Evolutionary conservation across 139 green algal genomes (phyloP).

Genomic region (Chlorella ohadii): DNA sequence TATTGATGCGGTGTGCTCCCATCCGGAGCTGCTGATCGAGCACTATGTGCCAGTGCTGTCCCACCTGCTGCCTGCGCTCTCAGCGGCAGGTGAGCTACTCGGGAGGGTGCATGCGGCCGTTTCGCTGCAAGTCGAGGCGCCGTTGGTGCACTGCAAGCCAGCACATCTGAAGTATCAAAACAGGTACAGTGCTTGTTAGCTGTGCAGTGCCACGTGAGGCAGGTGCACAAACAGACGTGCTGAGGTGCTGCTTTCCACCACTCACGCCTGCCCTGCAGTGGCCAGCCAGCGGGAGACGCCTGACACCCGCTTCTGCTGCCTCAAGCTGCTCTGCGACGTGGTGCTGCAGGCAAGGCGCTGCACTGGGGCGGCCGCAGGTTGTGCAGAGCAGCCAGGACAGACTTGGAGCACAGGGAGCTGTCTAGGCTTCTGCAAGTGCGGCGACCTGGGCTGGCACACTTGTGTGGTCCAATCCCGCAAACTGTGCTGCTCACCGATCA

Average conservation of each 20-base stretch:
- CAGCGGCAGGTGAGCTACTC: constrained; percentile 43
- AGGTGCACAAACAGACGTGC: too few species aligned
- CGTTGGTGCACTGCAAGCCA: too few species aligned
- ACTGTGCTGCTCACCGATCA: too few species aligned
- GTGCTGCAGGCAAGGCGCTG: constrained; percentile 30
- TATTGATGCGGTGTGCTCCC: constrained; percentile 76
- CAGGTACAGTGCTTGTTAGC: too few species aligned
- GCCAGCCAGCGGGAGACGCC: constrained; percentile 44
- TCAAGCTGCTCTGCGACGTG: constrained; percentile 88
- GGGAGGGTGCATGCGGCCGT: not conserved
- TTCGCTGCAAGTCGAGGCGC: too few species aligned
- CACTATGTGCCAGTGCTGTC: constrained; percentile 59
- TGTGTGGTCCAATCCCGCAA: too few species aligned
- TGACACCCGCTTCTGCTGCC: constrained; percentile 86
- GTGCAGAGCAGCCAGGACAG: not conserved
- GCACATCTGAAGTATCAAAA: too few species aligned
- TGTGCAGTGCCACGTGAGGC: too few species aligned
- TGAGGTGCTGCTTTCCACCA: too few species aligned
- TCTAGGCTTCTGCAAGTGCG: too few species aligned
- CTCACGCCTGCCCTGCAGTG: constrained; percentile 25
- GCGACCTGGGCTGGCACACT: too few species aligned
- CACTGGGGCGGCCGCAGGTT: not conserved
- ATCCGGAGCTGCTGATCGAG: constrained; percentile 69
- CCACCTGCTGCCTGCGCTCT: constrained; percentile 78
- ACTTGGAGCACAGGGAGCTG: too few species aligned